Evolutionary conservation across 345 rosid species (phyloP).

Genomic region (Lepidium africanum): DNA sequence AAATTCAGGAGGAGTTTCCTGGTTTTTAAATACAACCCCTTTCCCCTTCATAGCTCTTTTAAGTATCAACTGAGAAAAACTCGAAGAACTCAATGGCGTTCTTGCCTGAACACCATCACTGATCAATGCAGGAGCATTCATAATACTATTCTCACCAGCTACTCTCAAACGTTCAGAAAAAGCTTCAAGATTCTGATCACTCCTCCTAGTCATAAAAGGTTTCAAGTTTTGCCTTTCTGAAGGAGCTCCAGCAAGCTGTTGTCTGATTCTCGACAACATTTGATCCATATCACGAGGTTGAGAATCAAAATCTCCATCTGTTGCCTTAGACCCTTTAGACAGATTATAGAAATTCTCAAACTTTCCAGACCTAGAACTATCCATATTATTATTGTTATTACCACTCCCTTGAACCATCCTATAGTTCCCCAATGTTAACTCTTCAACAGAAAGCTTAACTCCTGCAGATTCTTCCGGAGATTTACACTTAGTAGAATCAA

Average conservation of each 20-base stretch:
- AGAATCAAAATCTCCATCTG: constrained; percentile 28
- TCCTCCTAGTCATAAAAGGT: constrained; percentile 22
- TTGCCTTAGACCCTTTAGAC: constrained; percentile 15
- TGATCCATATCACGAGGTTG: constrained; percentile 33
- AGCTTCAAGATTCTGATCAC: constrained; percentile 32
- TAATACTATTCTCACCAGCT: constrained; percentile 24
- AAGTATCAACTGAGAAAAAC: constrained; percentile 35
- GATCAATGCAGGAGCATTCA: constrained; percentile 26
- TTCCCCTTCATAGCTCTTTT: constrained; percentile 45
- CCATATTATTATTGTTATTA: neutral
- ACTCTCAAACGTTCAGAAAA: constrained; percentile 30
- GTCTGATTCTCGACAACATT: constrained; percentile 27
- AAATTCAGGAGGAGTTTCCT: constrained; percentile 20
- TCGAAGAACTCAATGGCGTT: constrained; percentile 17
- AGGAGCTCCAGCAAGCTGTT: constrained; percentile 33
- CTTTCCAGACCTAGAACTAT: constrained; percentile 24
- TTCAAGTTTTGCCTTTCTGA: constrained; percentile 29
- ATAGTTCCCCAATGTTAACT: constrained; percentile 35
- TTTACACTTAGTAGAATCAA: constrained; percentile 7
- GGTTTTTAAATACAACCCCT: constrained; percentile 25
- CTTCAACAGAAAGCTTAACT: constrained; percentile 31
- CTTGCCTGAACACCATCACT: constrained; percentile 26
- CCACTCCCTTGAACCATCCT: constrained; percentile 24
- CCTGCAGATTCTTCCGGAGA: constrained; percentile 22
- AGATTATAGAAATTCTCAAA: constrained; percentile 29